Percentiles rank a stretch among this genome's conserved stretches.
phyloP scores from a whole-genome alignment of 768 basidiomycete genomes.

The Exidia glandulosa region DNA sequence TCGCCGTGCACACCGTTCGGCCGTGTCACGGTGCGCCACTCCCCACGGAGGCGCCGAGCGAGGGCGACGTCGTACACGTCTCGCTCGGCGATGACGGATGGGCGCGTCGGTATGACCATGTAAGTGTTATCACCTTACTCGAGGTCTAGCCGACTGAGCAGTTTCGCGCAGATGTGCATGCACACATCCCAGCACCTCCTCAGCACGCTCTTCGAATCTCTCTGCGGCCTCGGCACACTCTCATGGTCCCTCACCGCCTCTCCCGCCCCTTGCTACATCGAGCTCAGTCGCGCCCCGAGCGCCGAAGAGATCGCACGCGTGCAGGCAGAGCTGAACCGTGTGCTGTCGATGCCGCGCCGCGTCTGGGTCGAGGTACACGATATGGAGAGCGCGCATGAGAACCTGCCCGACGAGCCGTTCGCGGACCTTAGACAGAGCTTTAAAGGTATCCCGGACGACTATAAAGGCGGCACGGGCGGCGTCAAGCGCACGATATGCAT shows the following conservation, averaged over 20 bases:
- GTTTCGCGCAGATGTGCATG: constrained; percentile 52
- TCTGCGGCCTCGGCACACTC: constrained; percentile 54
- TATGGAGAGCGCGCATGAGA: constrained; percentile 25
- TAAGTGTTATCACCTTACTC: constrained; percentile 21
- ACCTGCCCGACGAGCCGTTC: not conserved
- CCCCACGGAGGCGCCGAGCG: constrained; percentile 38
- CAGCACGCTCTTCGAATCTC: constrained; percentile 64
- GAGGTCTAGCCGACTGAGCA: not conserved
- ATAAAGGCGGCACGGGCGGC: constrained; percentile 43
- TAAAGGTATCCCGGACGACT: constrained; percentile 54
- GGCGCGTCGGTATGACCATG: constrained; percentile 63
- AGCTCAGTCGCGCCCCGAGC: constrained; percentile 59
- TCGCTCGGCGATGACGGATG: constrained; percentile 49
- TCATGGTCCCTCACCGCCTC: constrained; percentile 70
- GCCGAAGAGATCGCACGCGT: constrained; percentile 46
- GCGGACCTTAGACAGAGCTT: constrained; percentile 3
- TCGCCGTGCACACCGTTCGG: constrained; percentile 61
- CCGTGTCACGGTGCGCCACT: constrained; percentile 31
- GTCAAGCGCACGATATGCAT: constrained; percentile 75
- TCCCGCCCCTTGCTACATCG: constrained; percentile 65
- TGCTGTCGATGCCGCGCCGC: constrained; percentile 52
- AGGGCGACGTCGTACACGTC: constrained; percentile 30
- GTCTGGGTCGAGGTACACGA: constrained; percentile 71
- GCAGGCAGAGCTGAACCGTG: constrained; percentile 52
- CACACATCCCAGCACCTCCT: constrained; percentile 80